phyloP scores from a whole-genome alignment of 352 stramenopile genomes.

The Elongisporangium anandrum region DNA sequence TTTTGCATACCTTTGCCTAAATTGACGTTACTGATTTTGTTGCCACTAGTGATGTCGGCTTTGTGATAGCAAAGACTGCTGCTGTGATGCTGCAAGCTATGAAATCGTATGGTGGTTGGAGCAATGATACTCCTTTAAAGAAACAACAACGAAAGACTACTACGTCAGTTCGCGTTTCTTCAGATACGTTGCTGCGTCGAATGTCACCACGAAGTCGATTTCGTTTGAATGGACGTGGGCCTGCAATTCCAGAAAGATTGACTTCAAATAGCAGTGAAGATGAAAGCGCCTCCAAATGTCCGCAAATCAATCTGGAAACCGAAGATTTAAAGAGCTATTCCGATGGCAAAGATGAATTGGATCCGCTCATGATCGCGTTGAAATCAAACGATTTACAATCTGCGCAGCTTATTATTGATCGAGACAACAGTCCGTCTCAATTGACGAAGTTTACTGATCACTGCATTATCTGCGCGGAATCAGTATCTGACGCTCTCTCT shows the following conservation, averaged over 20 bases:
- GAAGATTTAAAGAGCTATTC: not conserved
- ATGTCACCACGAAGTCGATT: constrained; percentile 27
- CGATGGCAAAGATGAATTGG: constrained; percentile 1
- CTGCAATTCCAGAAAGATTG: constrained; percentile 15
- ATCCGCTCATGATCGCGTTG: constrained; percentile 8
- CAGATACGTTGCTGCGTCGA: constrained; percentile 29
- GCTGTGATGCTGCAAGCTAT: constrained; percentile 53
- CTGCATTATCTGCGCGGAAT: constrained; percentile 22
- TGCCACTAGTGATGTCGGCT: constrained; percentile 48
- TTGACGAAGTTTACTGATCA: constrained; percentile 16
- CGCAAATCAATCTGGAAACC: not conserved
- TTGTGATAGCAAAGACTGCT: constrained; percentile 51
- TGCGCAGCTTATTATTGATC: constrained; percentile 19
- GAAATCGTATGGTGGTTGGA: constrained; percentile 49
- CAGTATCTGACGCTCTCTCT: constrained; percentile 6
- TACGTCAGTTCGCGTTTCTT: constrained; percentile 29
- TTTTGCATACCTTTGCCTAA: not conserved
- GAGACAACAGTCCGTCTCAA: constrained; percentile 22
- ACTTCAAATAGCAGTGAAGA: constrained; percentile 3
- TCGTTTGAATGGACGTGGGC: constrained; percentile 9
- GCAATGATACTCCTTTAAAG: constrained; percentile 7
- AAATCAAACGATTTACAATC: constrained; percentile 10
- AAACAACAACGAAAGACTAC: constrained; percentile 7
- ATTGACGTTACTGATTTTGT: not conserved
- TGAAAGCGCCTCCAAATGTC: constrained; percentile 3